Conservation (phyloP, 768 basidiomycete species). For the Multifurca ochricompacta region DNA sequence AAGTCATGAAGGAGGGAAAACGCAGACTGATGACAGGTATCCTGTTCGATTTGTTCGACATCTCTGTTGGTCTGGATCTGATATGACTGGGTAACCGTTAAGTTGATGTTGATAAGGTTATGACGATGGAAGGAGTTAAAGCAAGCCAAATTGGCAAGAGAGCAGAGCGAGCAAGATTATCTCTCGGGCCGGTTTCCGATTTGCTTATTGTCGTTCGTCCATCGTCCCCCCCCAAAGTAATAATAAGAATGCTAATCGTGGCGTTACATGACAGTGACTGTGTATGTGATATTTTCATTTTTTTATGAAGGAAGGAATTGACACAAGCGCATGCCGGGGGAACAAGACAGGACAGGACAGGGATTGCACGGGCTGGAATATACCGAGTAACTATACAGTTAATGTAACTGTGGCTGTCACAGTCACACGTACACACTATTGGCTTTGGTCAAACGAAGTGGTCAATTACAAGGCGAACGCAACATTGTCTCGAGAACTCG, state of each 20-base stretch:
- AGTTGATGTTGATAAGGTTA: background rate
- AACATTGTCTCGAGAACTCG: constrained; percentile 4
- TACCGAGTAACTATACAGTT: constrained; percentile 19
- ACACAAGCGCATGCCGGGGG: no score
- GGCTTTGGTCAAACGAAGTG: background rate
- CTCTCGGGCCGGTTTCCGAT: constrained; percentile 1
- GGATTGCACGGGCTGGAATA: no score
- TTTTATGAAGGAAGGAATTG: background rate
- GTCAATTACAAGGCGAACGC: background rate
- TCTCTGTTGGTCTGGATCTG: background rate
- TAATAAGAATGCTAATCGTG: no score
- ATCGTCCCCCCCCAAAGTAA: no score
- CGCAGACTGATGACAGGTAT: constrained; percentile 63
- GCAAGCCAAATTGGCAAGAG: no score
- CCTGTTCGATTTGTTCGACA: constrained; percentile 14
- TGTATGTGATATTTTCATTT: no score
- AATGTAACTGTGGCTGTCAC: constrained; percentile 21
- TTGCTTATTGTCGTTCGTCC: background rate
- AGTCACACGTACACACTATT: constrained; percentile 3
- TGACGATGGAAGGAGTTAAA: no score
- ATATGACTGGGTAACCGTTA: no score
- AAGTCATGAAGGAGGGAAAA: background rate
- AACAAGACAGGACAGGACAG: no score
- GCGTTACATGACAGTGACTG: background rate
- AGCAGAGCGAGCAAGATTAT: no score